A percentile compares a stretch with the other conserved stretches of the same genome.
Evolutionary conservation across 116 monocot species (phyloP).

Genomic region (Trichopus zeylanicus): DNA sequence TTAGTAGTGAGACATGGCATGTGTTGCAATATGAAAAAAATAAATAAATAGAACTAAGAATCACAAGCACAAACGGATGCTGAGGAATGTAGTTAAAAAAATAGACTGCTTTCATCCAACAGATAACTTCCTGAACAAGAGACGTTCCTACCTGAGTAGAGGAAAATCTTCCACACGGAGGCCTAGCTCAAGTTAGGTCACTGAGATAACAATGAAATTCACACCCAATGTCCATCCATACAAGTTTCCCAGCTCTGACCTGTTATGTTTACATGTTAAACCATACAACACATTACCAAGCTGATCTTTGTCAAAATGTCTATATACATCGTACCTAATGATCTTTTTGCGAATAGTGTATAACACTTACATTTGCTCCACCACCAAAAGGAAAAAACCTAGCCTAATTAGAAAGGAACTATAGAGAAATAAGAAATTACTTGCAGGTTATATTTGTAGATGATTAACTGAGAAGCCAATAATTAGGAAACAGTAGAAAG

Average conservation of each 20-base stretch:
- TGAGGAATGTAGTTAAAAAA: neutral
- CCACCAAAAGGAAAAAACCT: constrained; percentile 97
- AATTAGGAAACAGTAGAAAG: too few species aligned
- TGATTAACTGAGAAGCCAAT: too few species aligned
- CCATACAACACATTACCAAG: too few species aligned
- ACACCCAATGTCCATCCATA: constrained; percentile 97
- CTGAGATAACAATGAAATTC: constrained; percentile 97
- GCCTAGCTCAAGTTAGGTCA: constrained; percentile 92
- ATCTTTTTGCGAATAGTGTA: constrained; percentile 98
- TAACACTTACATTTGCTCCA: constrained; percentile 82
- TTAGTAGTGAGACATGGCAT: too few species aligned
- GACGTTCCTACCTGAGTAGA: constrained; percentile 49
- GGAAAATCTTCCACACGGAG: constrained; percentile 71
- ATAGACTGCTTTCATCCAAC: neutral
- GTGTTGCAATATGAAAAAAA: too few species aligned
- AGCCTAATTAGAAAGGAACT: neutral
- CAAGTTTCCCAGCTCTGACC: constrained; percentile 66
- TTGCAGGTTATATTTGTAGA: too few species aligned
- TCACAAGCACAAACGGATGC: too few species aligned
- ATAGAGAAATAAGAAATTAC: neutral
- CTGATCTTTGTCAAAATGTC: too few species aligned
- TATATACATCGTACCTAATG: too few species aligned
- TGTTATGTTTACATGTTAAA: too few species aligned
- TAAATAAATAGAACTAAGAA: too few species aligned
- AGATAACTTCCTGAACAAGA: neutral